phyloP scores from a whole-genome alignment of 2,329 filamentous ascomycete species.

The Xenoacremonium recifei region DNA sequence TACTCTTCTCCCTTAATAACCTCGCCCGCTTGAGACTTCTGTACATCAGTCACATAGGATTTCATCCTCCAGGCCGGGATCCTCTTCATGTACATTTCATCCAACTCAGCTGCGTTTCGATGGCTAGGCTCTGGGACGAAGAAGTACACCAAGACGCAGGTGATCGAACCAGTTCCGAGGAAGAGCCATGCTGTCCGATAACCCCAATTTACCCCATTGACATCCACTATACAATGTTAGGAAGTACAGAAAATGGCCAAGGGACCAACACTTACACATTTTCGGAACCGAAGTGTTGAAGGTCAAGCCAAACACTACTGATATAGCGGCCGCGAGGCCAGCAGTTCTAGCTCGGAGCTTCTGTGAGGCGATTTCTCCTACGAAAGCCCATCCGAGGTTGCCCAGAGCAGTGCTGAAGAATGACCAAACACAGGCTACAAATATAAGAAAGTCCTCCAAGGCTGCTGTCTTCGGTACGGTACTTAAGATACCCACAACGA shows the following conservation, averaged over 20 bases:
- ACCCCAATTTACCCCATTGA: slow-evolving; percentile 9
- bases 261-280: slow-evolving; percentile 5
- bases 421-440: slow-evolving; percentile 11
- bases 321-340: slow-evolving; percentile 7
- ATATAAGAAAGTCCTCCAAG: slow-evolving; percentile 10
- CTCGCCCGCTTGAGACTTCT: too few relatives aligned
- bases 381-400: slow-evolving; percentile 9
- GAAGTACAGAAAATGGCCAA: too few relatives aligned
- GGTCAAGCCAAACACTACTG: slow-evolving; percentile 10
- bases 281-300: slow-evolving; percentile 13
- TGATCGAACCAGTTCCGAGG: slow-evolving; percentile 6
- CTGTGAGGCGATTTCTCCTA: slow-evolving; percentile 11
- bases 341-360: slow-evolving; percentile 10
- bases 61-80: slow-evolving; percentile 13
- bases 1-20: too few relatives aligned
- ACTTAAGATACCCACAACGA: slow-evolving; percentile 9
- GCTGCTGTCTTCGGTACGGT: slow-evolving; percentile 3
- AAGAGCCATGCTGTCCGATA: slow-evolving; percentile 14
- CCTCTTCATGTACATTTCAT: slow-evolving; percentile 16
- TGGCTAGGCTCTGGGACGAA: slow-evolving; percentile 12
- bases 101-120: slow-evolving; percentile 16
- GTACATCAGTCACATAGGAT: slow-evolving; percentile 13
- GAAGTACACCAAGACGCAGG: slow-evolving; percentile 8
- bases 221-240: slow-evolving; percentile 9
- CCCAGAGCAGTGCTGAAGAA: slow-evolving; percentile 6